Base-by-base conservation (phyloP, 805 yeast genomes). In the Metschnikowia hibisci region DNA sequence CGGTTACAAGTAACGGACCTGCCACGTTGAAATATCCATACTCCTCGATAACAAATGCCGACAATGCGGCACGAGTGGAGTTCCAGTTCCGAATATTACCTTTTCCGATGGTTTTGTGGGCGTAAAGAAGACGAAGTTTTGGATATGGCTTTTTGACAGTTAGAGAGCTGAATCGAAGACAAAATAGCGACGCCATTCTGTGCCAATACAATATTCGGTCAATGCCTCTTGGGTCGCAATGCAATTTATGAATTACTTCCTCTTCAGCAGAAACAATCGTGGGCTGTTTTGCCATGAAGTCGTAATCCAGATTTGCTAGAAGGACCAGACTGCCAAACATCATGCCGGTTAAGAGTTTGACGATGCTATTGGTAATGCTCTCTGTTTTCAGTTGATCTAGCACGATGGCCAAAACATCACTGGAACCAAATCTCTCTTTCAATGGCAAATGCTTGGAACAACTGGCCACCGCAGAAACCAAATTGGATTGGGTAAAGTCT, bases 1-100 rank as follows among this genome's bases (percentile, higher is more conserved):
- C 85, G 1, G 83, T 78, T 32, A 72, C 68, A 6, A 82, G 52
- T 0, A 84, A 47, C 0, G 89, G 80, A 0, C 90, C 89, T 36
- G 80, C 52, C 0, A 77, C 62, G 22, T 72, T 72, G 30, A 61
- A 58, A 28, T 69, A 58, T 13, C 71, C 71, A 12, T 63, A 60
- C 52, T 84, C 89, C 13, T 65, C 59, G 1, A 84, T 65, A 0
- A 81, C 62, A 45, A 87, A 66, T 1, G 78, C 50, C 2, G 78
- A 77, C 4, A 75, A 57, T 1, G 69, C 40, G 0, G 81, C 68
- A 42, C 82, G 67, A 6, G 76, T 42, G 3, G 55, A 45, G 40
- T 76, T 80, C 37, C 73, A 48, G 12, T 62, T 57, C 63, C 56
- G 12, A 61, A 40, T 20, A 12, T 54, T 38, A 2, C 55, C 45